These are phyloP conservation scores for Salix purpurea DNA, from an alignment of 345 rosid genomes.

Conservation along the genomic window DNA sequence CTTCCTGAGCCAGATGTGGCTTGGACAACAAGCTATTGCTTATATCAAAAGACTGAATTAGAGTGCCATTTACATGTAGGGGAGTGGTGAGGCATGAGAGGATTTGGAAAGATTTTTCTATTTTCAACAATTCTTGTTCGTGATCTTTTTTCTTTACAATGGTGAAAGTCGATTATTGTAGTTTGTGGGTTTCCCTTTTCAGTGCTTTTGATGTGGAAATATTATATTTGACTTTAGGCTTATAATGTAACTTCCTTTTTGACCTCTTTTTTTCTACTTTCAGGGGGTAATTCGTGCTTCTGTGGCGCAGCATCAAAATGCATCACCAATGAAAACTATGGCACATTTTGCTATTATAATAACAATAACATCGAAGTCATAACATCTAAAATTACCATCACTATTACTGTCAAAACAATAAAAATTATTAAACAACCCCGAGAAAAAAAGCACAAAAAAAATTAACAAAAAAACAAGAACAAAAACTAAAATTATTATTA, in stretches of 20 bases:
- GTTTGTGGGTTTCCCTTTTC: neutral
- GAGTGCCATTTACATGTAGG: neutral
- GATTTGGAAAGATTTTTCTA: neutral
- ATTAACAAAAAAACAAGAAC: too few relatives aligned
- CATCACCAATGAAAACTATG: constrained; percentile 40
- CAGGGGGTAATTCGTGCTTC: constrained; percentile 85
- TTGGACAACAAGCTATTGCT: too few relatives aligned
- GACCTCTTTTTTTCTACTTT: constrained; percentile 7
- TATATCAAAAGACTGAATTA: neutral
- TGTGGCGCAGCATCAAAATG: constrained; percentile 51
- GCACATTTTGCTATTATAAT: too few relatives aligned
- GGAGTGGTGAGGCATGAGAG: neutral
- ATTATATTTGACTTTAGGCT: neutral
- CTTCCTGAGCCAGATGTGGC: neutral
- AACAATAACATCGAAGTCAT: too few relatives aligned
- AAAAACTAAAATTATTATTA: too few relatives aligned
- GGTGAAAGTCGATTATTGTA: neutral
- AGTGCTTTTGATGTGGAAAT: neutral
- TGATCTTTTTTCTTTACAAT: neutral
- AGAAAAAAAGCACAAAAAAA: too few relatives aligned
- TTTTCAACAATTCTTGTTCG: neutral
- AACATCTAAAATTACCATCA: too few relatives aligned
- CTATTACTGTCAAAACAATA: too few relatives aligned
- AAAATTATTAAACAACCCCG: too few relatives aligned
- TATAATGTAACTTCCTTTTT: neutral